Base-by-base conservation (phyloP, 306 rosid genomes). In the Erythrophleum fordii region DNA sequence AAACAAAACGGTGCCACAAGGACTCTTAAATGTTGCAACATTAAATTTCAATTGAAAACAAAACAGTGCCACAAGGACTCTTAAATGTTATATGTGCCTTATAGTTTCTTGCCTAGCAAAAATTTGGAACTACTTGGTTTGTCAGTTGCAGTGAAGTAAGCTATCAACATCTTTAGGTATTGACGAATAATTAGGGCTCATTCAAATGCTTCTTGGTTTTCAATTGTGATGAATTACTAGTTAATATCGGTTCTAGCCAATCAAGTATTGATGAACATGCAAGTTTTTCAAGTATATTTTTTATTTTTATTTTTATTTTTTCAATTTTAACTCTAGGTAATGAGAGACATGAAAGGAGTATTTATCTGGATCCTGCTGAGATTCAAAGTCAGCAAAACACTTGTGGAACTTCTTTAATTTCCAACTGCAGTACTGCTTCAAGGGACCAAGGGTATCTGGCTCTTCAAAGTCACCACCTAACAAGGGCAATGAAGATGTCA, bases 351-450 rank as follows among this genome's bases (percentile, higher is more conserved):
- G 93, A 81, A 79, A 80, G 77, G 72, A 74, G 66, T 69, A 52
- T 52, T 74, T 76, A 56, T 73, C 86, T 73, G 79, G 84, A 81
- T 69, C 65, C 85, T 78, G 66, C 13, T 59, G 93, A 87, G 75
- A 86, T 84, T 79, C 87, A 72, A 44, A 87, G 80, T 62, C 86
- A 58, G 88, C 82, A 78, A 73, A 80, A 76, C 37, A 48, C 51
- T 17, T 84, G 82, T 69, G 78, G 77, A 72, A 53, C 76, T 74
- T 58, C 82, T 69, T 80, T 78, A 81, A 74, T 82, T 80, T 83
- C 84, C 68, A 84, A 62, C 74, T 42, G 46, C 81, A 52, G 64
- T 60, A 72, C 73, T 45, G 86, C 79, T 87, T 79, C 85, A 51
- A 87, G 81, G 86, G 87, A 82, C 73, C 83, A 73, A 82, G 76